Base-by-base conservation (phyloP, 2,329 filamentous ascomycete genomes). In the Mollisia scopiformis region DNA sequence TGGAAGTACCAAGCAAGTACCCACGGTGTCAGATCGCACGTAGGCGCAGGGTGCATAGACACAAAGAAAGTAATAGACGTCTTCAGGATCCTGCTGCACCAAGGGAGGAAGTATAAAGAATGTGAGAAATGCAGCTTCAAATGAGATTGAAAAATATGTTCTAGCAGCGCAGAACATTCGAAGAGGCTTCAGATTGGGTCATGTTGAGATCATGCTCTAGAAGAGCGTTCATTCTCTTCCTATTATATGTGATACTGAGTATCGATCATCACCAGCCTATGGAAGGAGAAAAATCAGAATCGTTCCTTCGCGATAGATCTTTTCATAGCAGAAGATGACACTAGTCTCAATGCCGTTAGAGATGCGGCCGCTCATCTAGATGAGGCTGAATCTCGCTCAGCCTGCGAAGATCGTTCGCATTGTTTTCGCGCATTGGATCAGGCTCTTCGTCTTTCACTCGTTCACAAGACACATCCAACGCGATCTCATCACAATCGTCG, bases 181-280 rank as follows among this genome's bases (percentile, higher is more conserved):
- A 27, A 6, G 57, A 62, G 77, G 84, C 84, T 85, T 87, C 84
- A 87, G 85, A 87, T 84, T 81, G 74, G 65, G 76, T 75, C 76
- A 75, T 72, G 53, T 78, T 86, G 81, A 86, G 81, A 87, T 87
- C 85, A 87, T 82, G 67, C 69, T 71, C 69, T 58, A 54, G 76
- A 66, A 68, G 30, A 81, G 79, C 80, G 78, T 83, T 87, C 84
- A 87, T 79, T 82, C 84, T 88, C 85, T 88, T 88, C 85, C 85
- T 88, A 88, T 88, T 82, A 85, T 85, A 75, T 75, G 72, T 77
- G 80, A 78, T 77, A 79, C 78, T 67, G 72, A 74, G 74, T 76
- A 82, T 73, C 71, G 67, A 84, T 87, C 85, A 87, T 88, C 85
- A 88, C 74, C 59, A 86, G 84, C 84, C 79, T 74, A 75, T 75